These are phyloP conservation scores for Naganishia antarctica DNA, from an alignment of 768 basidiomycete species.

Conservation along the genomic window DNA sequence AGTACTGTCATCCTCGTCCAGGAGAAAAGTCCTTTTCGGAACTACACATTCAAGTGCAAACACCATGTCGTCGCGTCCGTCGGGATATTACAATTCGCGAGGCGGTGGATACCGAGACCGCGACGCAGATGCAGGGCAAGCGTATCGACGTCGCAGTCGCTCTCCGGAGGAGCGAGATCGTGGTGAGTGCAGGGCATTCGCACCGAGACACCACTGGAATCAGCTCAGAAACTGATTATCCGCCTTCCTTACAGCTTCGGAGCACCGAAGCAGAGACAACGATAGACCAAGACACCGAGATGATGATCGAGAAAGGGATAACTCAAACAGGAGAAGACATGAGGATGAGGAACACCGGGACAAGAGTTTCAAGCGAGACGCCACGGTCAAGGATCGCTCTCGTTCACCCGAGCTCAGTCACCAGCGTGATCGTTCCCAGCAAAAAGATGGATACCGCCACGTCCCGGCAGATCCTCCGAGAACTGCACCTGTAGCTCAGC, in stretches of 20 bases:
- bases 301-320: constrained; percentile 19
- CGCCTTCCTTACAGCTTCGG: not conserved
- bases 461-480: not conserved
- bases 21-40: too few species aligned
- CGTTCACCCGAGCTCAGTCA: not conserved
- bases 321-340: constrained; percentile 4
- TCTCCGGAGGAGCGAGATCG: constrained; percentile 14
- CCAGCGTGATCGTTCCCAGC: constrained; percentile 15
- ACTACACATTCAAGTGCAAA: not conserved
- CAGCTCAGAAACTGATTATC: too few species aligned
- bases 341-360: not conserved
- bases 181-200: not conserved
- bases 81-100: constrained; percentile 13
- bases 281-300: constrained; percentile 3
- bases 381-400: not conserved
- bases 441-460: not conserved
- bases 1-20: too few species aligned
- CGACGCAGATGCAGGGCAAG: constrained; percentile 6
- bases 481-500: not conserved
- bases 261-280: constrained; percentile 15
- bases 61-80: constrained; percentile 14
- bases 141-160: not conserved
- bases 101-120: constrained; percentile 17
- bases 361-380: not conserved
- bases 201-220: too few species aligned